Base-by-base conservation (phyloP, 257 asterid genomes). In the Parsonsia alboflavescens region DNA sequence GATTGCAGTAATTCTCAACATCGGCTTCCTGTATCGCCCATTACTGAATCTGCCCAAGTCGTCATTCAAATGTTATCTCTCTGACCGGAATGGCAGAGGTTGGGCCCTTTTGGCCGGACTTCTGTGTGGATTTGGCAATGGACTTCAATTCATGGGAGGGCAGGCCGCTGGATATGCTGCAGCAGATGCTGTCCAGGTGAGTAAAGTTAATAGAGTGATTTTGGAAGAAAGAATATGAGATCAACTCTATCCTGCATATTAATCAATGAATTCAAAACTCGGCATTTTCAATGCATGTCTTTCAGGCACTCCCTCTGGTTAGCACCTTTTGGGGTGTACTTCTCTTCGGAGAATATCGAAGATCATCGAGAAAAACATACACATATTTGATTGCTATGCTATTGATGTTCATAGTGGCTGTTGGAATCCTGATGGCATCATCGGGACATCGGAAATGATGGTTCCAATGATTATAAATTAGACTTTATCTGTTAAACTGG, bases 141-240 rank as follows among this genome's bases (percentile, higher is more conserved):
- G 97, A 19, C 99, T 94, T 42, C 97, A 94, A 86, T 94, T 94
- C 77, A 94, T 94, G 97, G 99, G 99, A 48, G 99, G 99, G 62
- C 97, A 94, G 71, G 97, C 99, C 54, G 99, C 99, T 65, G 99
- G 99, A 49, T 94, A 94, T 22, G 98, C 99, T 64, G 99, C 99
- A 68, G 99, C 99, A 13, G 99, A 92, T 70, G 99, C 99, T 3
- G 99, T 94, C 74, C 98, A 92, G 98, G 98, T 92, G 28, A 76
- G 84, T 82, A 21, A 70, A 17, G 21, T 36, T 59, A n/a, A 4
- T 66, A 67, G 7, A 2, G 49, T 8, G 8, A 44, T 70, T 33
- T 50, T 16, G 15, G 54, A 33, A 56, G 15, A n/a, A n/a, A 56
- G 19, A 56, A 50, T 15, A 15, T n/a, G 13, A 52, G 58, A 19